Evolutionary conservation across 257 asterid genomes (phyloP).

Genomic region (Solanum sitiens): DNA sequence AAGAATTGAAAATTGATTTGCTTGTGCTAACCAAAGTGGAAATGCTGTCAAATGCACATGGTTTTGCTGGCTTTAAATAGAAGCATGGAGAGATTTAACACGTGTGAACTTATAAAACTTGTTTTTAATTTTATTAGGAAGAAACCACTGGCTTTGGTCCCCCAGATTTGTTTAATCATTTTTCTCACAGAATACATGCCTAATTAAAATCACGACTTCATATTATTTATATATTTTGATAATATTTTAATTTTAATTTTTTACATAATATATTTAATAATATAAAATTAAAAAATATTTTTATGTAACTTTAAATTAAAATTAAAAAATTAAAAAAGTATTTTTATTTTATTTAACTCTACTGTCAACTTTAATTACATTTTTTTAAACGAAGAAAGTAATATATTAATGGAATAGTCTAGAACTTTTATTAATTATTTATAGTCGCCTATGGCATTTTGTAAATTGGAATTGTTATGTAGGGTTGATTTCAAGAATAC

Average conservation of each 20-base stretch:
- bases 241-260: too few species aligned
- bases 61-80: background rate
- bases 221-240: too few species aligned
- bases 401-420: too few species aligned
- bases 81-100: background rate
- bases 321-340: rapidly evolving
- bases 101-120: background rate
- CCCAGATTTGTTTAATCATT: background rate
- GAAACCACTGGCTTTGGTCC: background rate
- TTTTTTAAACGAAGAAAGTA: background rate
- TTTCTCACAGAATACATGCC: background rate
- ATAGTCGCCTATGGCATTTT: background rate
- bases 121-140: background rate
- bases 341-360: too few species aligned
- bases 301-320: too few species aligned
- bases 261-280: rapidly evolving
- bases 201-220: background rate
- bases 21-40: background rate
- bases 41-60: background rate
- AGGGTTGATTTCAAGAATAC: background rate
- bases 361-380: too few species aligned
- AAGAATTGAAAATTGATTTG: background rate
- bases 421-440: background rate
- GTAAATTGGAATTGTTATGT: background rate
- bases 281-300: too few species aligned